Evolutionary conservation across 176 grass and related monocot genomes (phyloP), one percentile per base, ranked within the genome.

Genomic region (Neostapfia colusana): DNA sequence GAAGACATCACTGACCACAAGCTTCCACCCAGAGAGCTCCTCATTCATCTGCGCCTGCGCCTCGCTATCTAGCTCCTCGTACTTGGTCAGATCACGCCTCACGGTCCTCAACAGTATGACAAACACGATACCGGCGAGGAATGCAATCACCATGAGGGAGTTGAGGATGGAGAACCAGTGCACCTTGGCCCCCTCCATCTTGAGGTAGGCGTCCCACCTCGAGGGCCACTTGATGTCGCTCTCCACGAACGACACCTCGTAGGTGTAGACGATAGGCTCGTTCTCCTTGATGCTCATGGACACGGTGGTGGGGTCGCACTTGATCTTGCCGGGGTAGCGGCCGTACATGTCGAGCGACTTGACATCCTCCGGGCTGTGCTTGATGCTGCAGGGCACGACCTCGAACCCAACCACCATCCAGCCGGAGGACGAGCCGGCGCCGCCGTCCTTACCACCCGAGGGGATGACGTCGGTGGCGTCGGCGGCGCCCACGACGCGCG

Each of bases 1-100:
- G 87, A 93, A 93, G 35, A 93, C 87, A 59, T 93, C 90, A 15
- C 90, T 89, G 49, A 93, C 90, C 4, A 93, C 87, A 16, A 93
- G 90, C 84, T 93, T 93, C 90, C 90, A 93, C 16, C 90, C 90
- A 11, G 90, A 93, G 34, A 93, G 87, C 73, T 93, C 90, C 87
- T 90, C 90, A 7, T 93, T 93, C 90, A 93, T 90, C 73, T 93
- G 90, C 0, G 87, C 84, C 78, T 90, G 90, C 26, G 90, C 84
- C 59, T 93, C 90, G 0, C 85, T 93, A 46, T 93, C 87, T 8
- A 93, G 84, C 90, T 93, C 90, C 79, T 93, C 90, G 3, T 93
- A 93, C 63, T 85, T 69, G 35, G 87, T 93, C 36, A 93, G 73
- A 73, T 93, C 90, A 12, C 90, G 85, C 63, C 90, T 80, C 12